A percentile compares a stretch with the other conserved stretches of the same genome.
These are phyloP conservation scores for Acanthamoeba lenticulata DNA, from an alignment of 208 protist genomes.

Conservation along the genomic window DNA sequence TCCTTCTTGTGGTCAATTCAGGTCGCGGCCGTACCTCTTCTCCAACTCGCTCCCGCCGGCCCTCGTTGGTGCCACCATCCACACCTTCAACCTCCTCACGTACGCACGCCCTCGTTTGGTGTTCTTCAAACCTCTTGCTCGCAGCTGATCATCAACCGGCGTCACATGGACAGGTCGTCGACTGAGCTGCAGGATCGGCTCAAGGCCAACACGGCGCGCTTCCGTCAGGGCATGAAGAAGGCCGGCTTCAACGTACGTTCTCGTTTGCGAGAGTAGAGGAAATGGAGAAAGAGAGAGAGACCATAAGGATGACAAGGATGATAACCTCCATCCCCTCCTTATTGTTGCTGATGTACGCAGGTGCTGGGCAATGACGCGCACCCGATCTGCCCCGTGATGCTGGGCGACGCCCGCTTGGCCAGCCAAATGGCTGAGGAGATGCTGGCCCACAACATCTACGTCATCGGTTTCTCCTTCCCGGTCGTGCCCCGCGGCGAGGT, in stretches of 20 bases:
- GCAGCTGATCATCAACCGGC: neutral
- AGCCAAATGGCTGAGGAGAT: constrained; percentile 89
- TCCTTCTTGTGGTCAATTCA: neutral
- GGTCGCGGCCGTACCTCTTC: constrained; percentile 91
- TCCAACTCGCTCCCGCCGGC: constrained; percentile 90
- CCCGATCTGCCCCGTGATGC: constrained; percentile 90
- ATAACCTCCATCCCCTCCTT: no score
- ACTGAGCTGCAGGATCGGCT: constrained; percentile 77
- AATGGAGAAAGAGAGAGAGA: no score
- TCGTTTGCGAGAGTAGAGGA: no score
- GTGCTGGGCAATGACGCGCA: constrained; percentile 85
- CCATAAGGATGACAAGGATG: no score
- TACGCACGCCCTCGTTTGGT: no score
- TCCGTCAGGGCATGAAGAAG: constrained; percentile 79
- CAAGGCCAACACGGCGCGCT: constrained; percentile 87
- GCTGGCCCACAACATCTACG: constrained; percentile 91
- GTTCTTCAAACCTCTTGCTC: no score
- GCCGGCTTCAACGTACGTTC: constrained; percentile 72
- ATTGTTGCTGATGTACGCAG: neutral
- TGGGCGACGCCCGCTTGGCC: constrained; percentile 89
- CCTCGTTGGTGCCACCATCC: constrained; percentile 87
- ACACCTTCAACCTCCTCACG: constrained; percentile 83
- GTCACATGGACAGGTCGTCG: neutral
- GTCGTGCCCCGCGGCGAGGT: constrained; percentile 70
- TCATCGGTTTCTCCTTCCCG: constrained; percentile 91